These are phyloP conservation scores for Lunasporangiospora selenospora DNA, from an alignment of 192 early-diverging fungal genomes.

Conservation along the genomic window DNA sequence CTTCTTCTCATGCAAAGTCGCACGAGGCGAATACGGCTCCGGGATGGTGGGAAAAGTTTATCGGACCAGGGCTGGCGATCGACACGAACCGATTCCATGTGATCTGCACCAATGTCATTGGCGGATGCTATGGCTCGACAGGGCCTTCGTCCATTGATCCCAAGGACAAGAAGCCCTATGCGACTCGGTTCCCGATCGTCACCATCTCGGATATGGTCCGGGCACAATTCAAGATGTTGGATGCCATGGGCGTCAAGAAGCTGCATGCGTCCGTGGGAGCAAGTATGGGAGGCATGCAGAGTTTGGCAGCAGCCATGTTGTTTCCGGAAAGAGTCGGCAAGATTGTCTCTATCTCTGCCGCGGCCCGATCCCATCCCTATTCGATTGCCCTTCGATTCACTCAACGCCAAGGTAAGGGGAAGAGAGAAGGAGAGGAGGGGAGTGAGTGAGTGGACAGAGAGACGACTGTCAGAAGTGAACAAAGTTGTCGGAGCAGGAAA, in stretches of 20 bases:
- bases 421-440: not conserved
- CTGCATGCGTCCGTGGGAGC: conserved; percentile 91
- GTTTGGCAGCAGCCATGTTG: conserved; percentile 82
- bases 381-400: conserved; percentile 93
- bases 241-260: conserved; percentile 76
- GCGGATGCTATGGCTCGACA: conserved; percentile 96
- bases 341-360: conserved; percentile 86
- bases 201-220: conserved; percentile 97
- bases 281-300: conserved; percentile 98
- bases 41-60: conserved; percentile 99
- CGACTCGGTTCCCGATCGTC: conserved; percentile 88
- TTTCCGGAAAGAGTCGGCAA: conserved; percentile 84
- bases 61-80: conserved; percentile 89
- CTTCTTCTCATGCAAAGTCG: conserved; percentile 89
- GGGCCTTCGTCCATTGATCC: conserved; percentile 89
- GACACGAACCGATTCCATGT: conserved; percentile 96
- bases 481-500: too few species aligned
- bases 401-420: conserved; percentile 80
- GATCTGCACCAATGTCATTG: conserved; percentile 96
- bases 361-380: conserved; percentile 94
- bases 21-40: conserved; percentile 75
- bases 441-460: too few species aligned
- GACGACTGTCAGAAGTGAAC: too few species aligned
- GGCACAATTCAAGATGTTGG: conserved; percentile 89
- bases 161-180: conserved; percentile 76